Evolutionary conservation across 2,329 filamentous ascomycete genomes (phyloP), one percentile per base, ranked within the genome.

Genomic region (Bipolaris cookei): DNA sequence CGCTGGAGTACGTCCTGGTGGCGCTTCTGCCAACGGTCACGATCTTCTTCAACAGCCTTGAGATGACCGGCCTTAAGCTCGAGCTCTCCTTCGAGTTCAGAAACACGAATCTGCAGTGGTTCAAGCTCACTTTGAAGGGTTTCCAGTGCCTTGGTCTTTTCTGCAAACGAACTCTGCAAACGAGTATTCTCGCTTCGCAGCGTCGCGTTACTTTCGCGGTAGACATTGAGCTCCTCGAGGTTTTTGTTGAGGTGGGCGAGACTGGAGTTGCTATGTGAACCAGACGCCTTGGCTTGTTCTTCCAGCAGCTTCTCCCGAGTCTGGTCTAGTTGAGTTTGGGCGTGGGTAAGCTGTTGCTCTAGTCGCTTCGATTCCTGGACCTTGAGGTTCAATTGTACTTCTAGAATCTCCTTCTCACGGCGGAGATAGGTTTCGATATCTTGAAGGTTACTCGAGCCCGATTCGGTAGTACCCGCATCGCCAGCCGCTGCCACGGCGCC

Each of bases 1-100:
- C 97, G 97, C 64, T 92, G 92, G 48, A 99, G 85, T 60, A 99
- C 97, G 66, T 96, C 91, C 73, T 98, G 92, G 1, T 92, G 96
- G 21, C 95, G 89, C 81, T 97, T 94, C 77, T 97, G 92, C 91
- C 94, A 97, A 56, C 91, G 87, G 73, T 98, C 94, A 14, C 95
- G 89, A 72, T 98, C 94, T 68, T 95, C 90, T 64, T 96, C 90
- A 8, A 98, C 83, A 62, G 97, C 85, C 69, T 90, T 91, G 71
- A 97, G 86, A 73, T 98, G 94, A 11, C 92, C 92, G 64, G 96
- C 89, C 68, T 93, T 90, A 64, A 89, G 90, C 59, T 89, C 86
- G 61, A 91, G 84, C 60, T 94, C 86, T 57, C 89, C 92, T 73
- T 96, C 91, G 13, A 98, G 82, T 69, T 96, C 92, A 10, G 88